A percentile compares a stretch with the other conserved stretches of the same genome.
These are phyloP conservation scores for Rhexocercosporidium sp. DNA, from an alignment of 2,329 filamentous ascomycete genomes.

Conservation along the genomic window DNA sequence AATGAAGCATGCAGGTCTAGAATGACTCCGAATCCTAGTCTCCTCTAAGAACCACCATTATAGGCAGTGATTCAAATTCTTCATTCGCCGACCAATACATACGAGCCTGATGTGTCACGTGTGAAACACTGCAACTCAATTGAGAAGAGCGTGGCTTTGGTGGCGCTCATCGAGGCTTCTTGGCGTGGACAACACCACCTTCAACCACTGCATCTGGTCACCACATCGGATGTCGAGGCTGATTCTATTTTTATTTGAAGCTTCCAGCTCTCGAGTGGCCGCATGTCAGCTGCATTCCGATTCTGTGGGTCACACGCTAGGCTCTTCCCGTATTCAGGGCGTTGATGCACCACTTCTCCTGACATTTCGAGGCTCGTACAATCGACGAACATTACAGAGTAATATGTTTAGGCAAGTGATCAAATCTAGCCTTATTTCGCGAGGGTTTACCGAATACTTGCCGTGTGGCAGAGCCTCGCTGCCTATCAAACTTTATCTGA, in stretches of 20 bases:
- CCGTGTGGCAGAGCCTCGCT: background rate
- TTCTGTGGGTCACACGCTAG: constrained; percentile 1
- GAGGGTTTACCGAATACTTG: background rate
- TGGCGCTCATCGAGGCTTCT: constrained; percentile 3
- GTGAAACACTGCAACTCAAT: background rate
- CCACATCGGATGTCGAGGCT: background rate
- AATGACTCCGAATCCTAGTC: no score
- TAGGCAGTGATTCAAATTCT: no score
- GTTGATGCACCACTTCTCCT: background rate
- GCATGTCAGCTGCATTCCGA: background rate
- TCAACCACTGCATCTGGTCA: background rate
- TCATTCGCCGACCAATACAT: no score
- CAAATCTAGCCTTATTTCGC: background rate
- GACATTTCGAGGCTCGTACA: background rate
- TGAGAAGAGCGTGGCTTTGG: no score
- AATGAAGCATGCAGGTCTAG: no score
- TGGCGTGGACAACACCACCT: background rate
- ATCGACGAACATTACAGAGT: background rate
- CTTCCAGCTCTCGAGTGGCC: background rate
- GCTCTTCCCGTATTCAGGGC: background rate
- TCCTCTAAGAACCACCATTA: no score
- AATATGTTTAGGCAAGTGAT: background rate
- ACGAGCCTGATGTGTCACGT: background rate
- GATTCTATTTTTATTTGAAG: background rate
- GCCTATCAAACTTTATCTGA: background rate